A percentile compares a stretch with the other conserved stretches of the same genome.
Evolutionary conservation across 768 basidiomycete species (phyloP).

Genomic region (Aureoboletus auriporus): DNA sequence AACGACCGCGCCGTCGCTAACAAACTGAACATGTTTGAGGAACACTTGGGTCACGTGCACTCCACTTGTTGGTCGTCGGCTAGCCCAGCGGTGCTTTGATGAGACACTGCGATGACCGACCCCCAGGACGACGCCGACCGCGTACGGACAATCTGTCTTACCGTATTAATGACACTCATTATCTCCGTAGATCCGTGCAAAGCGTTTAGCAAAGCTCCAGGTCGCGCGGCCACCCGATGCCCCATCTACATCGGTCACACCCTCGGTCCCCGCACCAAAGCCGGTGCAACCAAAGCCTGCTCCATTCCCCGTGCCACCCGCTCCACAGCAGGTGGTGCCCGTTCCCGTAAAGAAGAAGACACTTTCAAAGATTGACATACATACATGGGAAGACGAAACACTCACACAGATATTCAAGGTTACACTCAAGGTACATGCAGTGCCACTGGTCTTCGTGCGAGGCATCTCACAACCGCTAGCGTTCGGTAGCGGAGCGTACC

Average conservation of each 20-base stretch:
- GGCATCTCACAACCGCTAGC: slow-evolving; percentile 35
- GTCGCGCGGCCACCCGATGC: slow-evolving; percentile 30
- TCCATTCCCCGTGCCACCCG: slow-evolving; percentile 19
- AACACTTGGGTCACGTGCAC: slow-evolving; percentile 15
- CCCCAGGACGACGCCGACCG: slow-evolving; percentile 81
- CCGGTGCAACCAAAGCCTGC: slow-evolving; percentile 35
- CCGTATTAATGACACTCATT: neutral
- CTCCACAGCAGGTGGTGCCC: slow-evolving; percentile 30
- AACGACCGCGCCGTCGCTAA: slow-evolving; percentile 41
- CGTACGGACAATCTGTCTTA: slow-evolving; percentile 35
- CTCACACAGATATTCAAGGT: slow-evolving; percentile 68
- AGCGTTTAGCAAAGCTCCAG: slow-evolving; percentile 85
- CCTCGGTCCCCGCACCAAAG: slow-evolving; percentile 24
- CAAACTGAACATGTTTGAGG: slow-evolving; percentile 17
- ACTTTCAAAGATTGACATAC: slow-evolving; percentile 46
- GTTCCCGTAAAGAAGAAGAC: slow-evolving; percentile 48
- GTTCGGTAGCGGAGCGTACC: slow-evolving; percentile 52
- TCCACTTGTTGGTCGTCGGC: too few species aligned
- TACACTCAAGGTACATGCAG: slow-evolving; percentile 66
- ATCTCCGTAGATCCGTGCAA: slow-evolving; percentile 73
- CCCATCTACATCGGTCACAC: slow-evolving; percentile 6
- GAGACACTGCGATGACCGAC: slow-evolving; percentile 32
- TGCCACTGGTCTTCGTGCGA: neutral
- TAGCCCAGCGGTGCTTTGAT: neutral
- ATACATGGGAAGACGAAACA: slow-evolving; percentile 71